Conservation (phyloP, 2,329 filamentous ascomycete species). For the Epichloe gansuensis region DNA sequence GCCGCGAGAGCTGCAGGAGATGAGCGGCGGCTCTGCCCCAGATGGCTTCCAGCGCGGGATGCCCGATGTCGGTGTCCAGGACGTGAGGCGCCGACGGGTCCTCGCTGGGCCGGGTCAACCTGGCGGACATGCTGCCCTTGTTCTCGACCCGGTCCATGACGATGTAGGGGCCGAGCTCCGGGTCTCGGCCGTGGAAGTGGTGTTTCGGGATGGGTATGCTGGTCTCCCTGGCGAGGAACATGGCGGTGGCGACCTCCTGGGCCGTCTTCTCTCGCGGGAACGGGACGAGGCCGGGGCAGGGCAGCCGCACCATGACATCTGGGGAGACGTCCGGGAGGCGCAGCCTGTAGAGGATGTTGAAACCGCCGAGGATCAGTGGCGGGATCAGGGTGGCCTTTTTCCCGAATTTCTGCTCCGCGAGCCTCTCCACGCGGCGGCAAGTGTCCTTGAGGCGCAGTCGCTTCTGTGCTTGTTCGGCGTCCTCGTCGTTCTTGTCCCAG, state of each 20-base stretch:
- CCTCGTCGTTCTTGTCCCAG: too few species aligned
- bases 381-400: neutral
- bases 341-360: too few species aligned
- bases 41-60: too few species aligned
- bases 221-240: constrained; percentile 10
- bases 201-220: constrained; percentile 14
- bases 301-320: neutral
- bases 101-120: too few species aligned
- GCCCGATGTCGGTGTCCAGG: too few species aligned
- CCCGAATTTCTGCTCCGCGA: too few species aligned
- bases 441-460: too few species aligned
- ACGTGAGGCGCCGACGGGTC: too few species aligned
- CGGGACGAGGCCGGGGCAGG: neutral
- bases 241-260: constrained; percentile 13
- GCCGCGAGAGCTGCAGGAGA: constrained; percentile 24
- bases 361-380: too few species aligned
- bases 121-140: neutral
- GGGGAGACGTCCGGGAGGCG: neutral
- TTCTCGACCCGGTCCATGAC: neutral
- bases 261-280: constrained; percentile 14
- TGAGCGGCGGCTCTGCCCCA: too few species aligned
- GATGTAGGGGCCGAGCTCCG: constrained; percentile 4
- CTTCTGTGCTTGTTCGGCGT: too few species aligned
- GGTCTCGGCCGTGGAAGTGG: constrained; percentile 12
- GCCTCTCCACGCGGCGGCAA: too few species aligned